Conservation (phyloP, 2,329 filamentous ascomycete species). For the Fusarium sp. region DNA sequence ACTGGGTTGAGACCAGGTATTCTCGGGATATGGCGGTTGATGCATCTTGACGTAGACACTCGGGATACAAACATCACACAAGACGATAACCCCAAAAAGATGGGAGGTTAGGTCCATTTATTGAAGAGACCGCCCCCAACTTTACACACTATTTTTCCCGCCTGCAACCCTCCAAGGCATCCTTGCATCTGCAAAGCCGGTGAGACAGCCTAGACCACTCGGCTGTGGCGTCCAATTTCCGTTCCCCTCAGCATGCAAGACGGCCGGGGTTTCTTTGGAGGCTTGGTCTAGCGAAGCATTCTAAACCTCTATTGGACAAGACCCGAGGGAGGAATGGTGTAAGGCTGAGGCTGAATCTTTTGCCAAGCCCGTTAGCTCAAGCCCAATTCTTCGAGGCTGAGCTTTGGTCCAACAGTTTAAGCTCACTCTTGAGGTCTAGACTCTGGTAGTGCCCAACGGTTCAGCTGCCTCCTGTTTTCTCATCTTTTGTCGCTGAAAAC, state of each 20-base stretch:
- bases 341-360: constrained; percentile 4
- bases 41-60: not conserved
- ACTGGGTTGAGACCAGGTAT: not conserved
- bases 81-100: not conserved
- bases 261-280: not conserved
- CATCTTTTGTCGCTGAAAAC: not conserved
- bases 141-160: not conserved
- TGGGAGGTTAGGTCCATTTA: not conserved
- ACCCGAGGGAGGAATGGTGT: not conserved
- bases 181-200: not conserved
- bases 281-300: not conserved
- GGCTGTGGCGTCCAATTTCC: not conserved
- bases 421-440: not conserved
- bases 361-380: not conserved
- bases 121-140: not conserved
- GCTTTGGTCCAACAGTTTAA: not conserved
- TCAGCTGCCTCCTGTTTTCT: not conserved
- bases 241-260: not conserved
- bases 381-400: not conserved
- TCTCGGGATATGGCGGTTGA: not conserved
- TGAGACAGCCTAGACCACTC: not conserved
- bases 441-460: not conserved
- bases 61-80: not conserved
- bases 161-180: not conserved
- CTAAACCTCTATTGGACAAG: not conserved